A percentile compares a stretch with the other conserved stretches of the same genome.
Evolutionary conservation across 2,329 filamentous ascomycete species (phyloP).

Genomic region (Dactylellina cionopaga): DNA sequence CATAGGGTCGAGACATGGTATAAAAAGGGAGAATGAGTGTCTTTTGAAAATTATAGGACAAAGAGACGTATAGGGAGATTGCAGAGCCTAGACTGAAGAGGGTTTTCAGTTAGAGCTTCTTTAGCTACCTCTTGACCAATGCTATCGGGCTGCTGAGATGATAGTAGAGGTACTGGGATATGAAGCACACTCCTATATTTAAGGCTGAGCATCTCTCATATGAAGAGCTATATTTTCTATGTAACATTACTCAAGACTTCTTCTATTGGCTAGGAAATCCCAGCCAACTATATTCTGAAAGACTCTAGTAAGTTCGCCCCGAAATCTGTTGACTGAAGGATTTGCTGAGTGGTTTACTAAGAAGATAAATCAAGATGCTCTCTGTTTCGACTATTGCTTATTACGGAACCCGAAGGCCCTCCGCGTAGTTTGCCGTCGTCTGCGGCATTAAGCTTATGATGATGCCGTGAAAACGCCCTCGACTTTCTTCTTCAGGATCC

Average conservation of each 20-base stretch:
- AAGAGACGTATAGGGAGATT: conserved; percentile 3
- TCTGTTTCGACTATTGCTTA: conserved; percentile 14
- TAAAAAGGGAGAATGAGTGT: background rate
- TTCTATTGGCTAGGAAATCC: conserved; percentile 11
- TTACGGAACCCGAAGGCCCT: conserved; percentile 38
- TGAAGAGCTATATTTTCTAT: conserved; percentile 4
- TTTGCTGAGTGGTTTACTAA: no score
- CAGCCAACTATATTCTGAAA: conserved; percentile 9
- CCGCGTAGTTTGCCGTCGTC: conserved; percentile 44
- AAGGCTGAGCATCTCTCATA: conserved; percentile 26
- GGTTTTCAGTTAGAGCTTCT: conserved; percentile 10
- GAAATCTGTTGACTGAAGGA: conserved; percentile 25
- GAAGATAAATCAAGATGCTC: no score
- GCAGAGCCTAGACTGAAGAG: background rate
- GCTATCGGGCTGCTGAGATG: conserved; percentile 20
- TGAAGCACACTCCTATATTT: conserved; percentile 25
- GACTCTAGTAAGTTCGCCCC: conserved; percentile 11
- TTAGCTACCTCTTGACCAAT: conserved; percentile 8
- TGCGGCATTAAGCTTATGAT: conserved; percentile 24
- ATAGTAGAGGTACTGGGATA: conserved; percentile 3
- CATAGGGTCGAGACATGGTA: conserved; percentile 38
- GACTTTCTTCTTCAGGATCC: background rate
- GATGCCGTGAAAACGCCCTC: conserved; percentile 1
- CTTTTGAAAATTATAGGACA: conserved; percentile 1
- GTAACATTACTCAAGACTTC: background rate